Base-by-base conservation (phyloP, 2,329 filamentous ascomycete species). In the Cytospora piceicola region DNA sequence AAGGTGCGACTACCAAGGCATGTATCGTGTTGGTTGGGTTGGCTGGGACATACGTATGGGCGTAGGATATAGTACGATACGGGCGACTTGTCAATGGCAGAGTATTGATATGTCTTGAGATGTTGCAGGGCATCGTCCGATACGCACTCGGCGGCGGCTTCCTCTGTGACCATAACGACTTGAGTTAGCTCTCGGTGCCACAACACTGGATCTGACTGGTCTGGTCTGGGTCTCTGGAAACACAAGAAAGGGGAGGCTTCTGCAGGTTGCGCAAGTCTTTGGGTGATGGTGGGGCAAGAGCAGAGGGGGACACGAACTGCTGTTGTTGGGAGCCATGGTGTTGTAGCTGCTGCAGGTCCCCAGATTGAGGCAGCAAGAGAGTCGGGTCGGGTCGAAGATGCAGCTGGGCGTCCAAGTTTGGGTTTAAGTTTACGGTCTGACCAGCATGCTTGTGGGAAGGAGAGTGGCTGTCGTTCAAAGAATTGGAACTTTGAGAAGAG, bases 81-180 rank as follows among this genome's bases (percentile, higher is more conserved):
- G 69, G 91, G 90, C 59, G 94, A 97, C 80, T 97, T 94, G 83
- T 99, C 95, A 78, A 99, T 93, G 73, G 91, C 92, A 72, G 93
- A 96, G 80, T 99, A 99, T 77, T 97, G 96, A 88, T 99, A 99
- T 67, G 90, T 89, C 79, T 93, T 95, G 73, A 99, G 89, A 77
- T 97, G 94, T 67, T 91, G 84, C 71, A 99, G 86, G 63, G 93
- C 93, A 74, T 98, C 93, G 73, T 97, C 93, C 32, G 94, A 96
- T 71, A 98, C 82, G 78, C 90, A 90, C 78, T 90, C 88, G 72
- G 88, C 86, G 65, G 81, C 85, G 61, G 88, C 88, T 77, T 80
- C 75, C 72, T 78, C 82, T 84, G 69, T 49, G n/a, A 30, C 30
- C 56, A 68, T 46, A 34, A 36, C 9, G 12, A 20, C 5, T 36